A percentile compares a stretch with the other conserved stretches of the same genome.
These are phyloP conservation scores for Spinellus fusiger DNA, from an alignment of 192 early-diverging fungal species.

Conservation along the genomic window DNA sequence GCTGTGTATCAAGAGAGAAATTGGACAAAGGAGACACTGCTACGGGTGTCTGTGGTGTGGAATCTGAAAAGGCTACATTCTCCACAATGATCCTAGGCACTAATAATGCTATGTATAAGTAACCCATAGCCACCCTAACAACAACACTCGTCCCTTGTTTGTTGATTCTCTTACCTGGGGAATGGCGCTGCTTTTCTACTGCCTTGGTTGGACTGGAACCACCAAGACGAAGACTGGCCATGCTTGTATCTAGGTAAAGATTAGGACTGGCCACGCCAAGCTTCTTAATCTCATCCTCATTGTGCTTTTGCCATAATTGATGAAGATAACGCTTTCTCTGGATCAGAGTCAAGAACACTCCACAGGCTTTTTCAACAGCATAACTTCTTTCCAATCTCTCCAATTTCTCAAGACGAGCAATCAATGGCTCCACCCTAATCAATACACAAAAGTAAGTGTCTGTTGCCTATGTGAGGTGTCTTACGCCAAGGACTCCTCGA, in stretches of 20 bases:
- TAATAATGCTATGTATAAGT: not conserved
- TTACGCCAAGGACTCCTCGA: conserved; percentile 21
- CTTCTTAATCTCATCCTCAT: conserved; percentile 27
- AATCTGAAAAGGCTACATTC: not conserved
- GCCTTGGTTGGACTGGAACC: not conserved
- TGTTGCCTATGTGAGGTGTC: not conserved
- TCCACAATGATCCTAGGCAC: conserved; percentile 9
- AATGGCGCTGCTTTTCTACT: not conserved
- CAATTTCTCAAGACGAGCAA: conserved; percentile 25
- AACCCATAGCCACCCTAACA: not conserved
- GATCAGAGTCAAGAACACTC: conserved; percentile 22
- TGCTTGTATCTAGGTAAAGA: not conserved
- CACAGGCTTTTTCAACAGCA: conserved; percentile 26
- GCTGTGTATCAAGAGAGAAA: conserved; percentile 3
- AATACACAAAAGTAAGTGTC: not conserved
- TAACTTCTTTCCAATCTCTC: conserved; percentile 20
- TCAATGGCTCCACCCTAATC: conserved; percentile 21
- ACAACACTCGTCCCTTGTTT: not conserved
- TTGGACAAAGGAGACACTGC: conserved; percentile 4
- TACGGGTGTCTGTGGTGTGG: not conserved
- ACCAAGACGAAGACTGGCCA: not conserved
- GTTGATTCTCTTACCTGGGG: not conserved
- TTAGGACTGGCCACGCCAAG: not conserved
- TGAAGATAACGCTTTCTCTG: conserved; percentile 22
- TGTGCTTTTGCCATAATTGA: conserved; percentile 24